phyloP scores from a whole-genome alignment of 768 basidiomycete species.

The Suillus occidentalis region DNA sequence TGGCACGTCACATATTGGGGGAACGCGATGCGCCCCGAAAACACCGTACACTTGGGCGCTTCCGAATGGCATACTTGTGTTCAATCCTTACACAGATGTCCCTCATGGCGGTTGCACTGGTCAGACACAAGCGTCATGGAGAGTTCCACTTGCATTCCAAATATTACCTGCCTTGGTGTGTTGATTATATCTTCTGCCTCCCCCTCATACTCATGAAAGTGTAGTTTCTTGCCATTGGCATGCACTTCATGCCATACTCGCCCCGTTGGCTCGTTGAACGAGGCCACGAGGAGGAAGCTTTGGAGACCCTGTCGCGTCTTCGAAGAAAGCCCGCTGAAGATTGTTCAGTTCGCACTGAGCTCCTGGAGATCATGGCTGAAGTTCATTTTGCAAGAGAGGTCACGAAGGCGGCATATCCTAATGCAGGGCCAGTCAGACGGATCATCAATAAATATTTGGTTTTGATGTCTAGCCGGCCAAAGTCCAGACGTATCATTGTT shows the following conservation, averaged over 20 bases:
- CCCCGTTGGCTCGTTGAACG: constrained; percentile 43
- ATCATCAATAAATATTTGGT: constrained; percentile 24
- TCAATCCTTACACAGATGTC: constrained; percentile 29
- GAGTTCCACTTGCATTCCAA: constrained; percentile 38
- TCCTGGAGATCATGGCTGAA: constrained; percentile 41
- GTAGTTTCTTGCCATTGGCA: constrained; percentile 32
- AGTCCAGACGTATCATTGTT: constrained; percentile 30
- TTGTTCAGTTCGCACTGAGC: constrained; percentile 37
- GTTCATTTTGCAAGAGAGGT: constrained; percentile 27
- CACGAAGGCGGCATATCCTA: constrained; percentile 18
- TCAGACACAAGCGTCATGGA: constrained; percentile 34
- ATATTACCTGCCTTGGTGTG: constrained; percentile 38
- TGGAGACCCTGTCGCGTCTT: constrained; percentile 33
- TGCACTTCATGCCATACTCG: constrained; percentile 40
- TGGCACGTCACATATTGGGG: constrained; percentile 36
- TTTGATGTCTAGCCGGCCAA: constrained; percentile 30
- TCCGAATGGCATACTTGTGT: constrained; percentile 31
- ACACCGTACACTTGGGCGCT: constrained; percentile 31
- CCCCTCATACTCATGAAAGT: constrained; percentile 2
- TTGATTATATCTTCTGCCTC: constrained; percentile 12
- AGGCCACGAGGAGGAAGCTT: constrained; percentile 37
- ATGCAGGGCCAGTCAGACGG: constrained; percentile 20
- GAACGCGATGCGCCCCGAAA: constrained; percentile 29
- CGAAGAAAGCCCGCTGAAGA: constrained; percentile 35
- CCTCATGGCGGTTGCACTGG: constrained; percentile 33